phyloP scores from a whole-genome alignment of 2,329 filamentous ascomycete species.

The Fusarium sp. region DNA sequence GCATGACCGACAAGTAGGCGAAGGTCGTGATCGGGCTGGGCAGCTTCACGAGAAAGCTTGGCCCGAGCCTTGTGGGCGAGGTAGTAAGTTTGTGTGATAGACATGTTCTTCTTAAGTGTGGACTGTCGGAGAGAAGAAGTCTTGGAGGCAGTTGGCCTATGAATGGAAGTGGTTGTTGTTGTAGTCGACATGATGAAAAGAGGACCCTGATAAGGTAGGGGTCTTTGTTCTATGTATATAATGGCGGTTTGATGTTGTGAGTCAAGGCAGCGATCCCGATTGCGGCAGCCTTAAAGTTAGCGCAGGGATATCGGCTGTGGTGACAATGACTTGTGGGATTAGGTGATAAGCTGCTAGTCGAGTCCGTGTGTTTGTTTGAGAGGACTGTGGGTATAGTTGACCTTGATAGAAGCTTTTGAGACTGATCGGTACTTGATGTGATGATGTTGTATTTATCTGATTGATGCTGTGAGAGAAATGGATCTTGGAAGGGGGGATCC shows the following conservation, averaged over 20 bases:
- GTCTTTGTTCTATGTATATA: conserved; percentile 42
- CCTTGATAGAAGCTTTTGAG: conserved; percentile 26
- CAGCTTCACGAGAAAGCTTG: conserved; percentile 95
- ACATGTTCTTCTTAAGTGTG: conserved; percentile 84
- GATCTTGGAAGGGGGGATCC: conserved; percentile 35
- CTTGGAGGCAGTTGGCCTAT: conserved; percentile 46
- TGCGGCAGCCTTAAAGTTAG: conserved; percentile 46
- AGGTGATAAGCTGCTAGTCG: conserved; percentile 46
- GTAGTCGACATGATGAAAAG: conserved; percentile 50
- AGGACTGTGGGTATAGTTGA: conserved; percentile 22
- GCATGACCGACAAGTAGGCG: conserved; percentile 96
- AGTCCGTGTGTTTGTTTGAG: conserved; percentile 17
- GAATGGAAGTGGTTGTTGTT: conserved; percentile 41
- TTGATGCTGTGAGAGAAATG: conserved; percentile 25
- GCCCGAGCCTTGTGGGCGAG: conserved; percentile 95
- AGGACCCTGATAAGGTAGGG: conserved; percentile 31
- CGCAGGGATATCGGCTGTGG: conserved; percentile 49
- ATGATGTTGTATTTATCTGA: conserved; percentile 30
- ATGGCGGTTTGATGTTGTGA: conserved; percentile 43
- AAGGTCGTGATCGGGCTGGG: conserved; percentile 92
- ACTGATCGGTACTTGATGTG: conserved; percentile 7
- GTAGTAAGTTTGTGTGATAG: conserved; percentile 97
- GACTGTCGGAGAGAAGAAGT: conserved; percentile 48
- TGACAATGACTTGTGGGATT: conserved; percentile 48
- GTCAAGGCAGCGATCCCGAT: conserved; percentile 49